These are phyloP conservation scores for Pterula multifida DNA, from an alignment of 1,284 basidiomycete genomes.

Conservation along the genomic window DNA sequence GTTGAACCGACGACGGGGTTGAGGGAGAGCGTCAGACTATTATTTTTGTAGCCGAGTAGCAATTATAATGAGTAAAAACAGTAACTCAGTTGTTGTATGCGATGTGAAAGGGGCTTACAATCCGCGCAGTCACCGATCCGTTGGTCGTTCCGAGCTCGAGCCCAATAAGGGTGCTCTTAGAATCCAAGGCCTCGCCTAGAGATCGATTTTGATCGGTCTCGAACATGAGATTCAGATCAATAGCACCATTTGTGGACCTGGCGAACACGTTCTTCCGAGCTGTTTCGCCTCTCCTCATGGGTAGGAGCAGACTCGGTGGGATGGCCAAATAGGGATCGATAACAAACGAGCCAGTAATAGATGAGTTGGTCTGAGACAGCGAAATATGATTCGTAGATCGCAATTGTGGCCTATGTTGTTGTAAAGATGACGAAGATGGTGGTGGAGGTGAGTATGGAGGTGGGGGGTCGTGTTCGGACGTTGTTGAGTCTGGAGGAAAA, in stretches of 20 bases:
- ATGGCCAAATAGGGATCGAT: neutral
- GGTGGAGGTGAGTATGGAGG: slow-evolving; percentile 14
- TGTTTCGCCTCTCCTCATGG: neutral
- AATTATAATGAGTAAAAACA: neutral
- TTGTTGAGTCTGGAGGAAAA: neutral
- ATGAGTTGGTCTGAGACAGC: neutral
- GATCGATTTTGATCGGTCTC: no score
- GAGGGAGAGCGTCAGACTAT: neutral
- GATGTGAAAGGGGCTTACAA: no score
- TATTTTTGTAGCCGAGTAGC: no score
- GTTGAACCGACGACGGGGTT: neutral
- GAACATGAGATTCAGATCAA: no score
- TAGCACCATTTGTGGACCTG: neutral
- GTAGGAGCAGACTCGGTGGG: neutral
- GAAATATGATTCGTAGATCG: neutral
- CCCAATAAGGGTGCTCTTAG: neutral
- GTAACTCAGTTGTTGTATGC: no score
- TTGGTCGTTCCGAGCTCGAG: neutral
- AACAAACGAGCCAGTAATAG: neutral
- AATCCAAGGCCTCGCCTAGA: no score
- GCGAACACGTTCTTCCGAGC: neutral
- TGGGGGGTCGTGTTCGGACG: slow-evolving; percentile 17
- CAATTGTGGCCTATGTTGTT: neutral
- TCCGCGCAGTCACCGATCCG: neutral
- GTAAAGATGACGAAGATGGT: slow-evolving; percentile 9